Base-by-base conservation (phyloP, 2,329 filamentous ascomycete species). In the Fusarium sp. region DNA sequence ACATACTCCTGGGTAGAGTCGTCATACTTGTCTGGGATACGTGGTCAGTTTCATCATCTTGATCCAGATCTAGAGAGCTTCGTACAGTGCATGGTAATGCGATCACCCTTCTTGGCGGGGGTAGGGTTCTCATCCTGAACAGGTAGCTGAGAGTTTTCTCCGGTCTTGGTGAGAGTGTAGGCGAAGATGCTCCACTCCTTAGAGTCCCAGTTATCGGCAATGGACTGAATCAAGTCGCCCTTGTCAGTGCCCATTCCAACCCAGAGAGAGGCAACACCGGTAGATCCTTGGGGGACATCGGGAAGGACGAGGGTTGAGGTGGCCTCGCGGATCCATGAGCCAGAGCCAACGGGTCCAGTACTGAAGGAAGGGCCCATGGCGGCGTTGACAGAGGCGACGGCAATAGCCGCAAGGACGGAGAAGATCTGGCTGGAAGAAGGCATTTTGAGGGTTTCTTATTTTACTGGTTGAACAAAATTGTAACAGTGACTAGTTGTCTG, bases 231-330 rank as follows among this genome's bases (percentile, higher is more conserved):
- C 73, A 85, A 68, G 59, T 85, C 80, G 25, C 81, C 82, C n/a
- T 80, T 79, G 6, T 80, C 81, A 7, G 82, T 85, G 6, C 83
- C 83, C 82, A 85, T 84, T 15, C 84, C 83, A 18, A 84, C 81
- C 84, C 83, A 85, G 20, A 85, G 77, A 8, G 82, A 82, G 22
- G 80, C 69, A 57, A 79, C 77, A 30, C 81, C 81, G 8, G 74
- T 75, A 42, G 77, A 78, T 38, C 78, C 77, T 34, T 73, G 79
- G 3, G 83, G 82, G 2, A 73, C 69, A 1, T 78, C 72, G 6
- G 83, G 83, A 6, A 84, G 76, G 18, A 82, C 72, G 18, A 85
- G 77, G 8, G 83, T 85, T 3, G 83, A 81, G 18, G 77, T 82
- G 6, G 83, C 77, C 63, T 83, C 81, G 27, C 80, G 77, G 70